Conservation (phyloP, 1,284 basidiomycete species). For the Anthracocystis panici-leucophaei region DNA sequence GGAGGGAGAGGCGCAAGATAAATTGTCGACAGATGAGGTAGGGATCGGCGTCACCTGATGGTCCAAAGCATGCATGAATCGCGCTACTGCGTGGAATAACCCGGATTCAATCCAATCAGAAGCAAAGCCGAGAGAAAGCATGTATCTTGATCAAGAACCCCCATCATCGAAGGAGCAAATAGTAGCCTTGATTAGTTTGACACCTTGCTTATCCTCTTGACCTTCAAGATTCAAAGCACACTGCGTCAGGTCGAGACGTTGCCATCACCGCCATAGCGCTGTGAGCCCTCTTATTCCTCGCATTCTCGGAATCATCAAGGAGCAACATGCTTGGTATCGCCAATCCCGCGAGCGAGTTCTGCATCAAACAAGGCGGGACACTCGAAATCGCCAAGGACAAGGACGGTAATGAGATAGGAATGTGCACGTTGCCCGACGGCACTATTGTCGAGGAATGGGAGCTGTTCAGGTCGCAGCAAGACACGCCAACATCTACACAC, state of each 20-base stretch:
- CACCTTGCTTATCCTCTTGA: background rate
- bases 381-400: constrained; percentile 21
- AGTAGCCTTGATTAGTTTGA: too few species aligned
- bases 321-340: background rate
- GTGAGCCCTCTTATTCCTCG: background rate
- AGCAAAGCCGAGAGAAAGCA: background rate
- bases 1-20: too few species aligned
- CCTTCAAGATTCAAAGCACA: background rate
- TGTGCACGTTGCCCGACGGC: constrained; percentile 22
- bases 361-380: constrained; percentile 19
- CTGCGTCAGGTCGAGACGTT: background rate
- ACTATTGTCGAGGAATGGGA: constrained; percentile 18
- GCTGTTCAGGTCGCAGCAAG: constrained; percentile 16
- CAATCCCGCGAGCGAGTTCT: constrained; percentile 14
- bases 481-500: background rate
- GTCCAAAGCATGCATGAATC: background rate
- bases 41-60: background rate
- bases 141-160: background rate
- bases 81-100: background rate
- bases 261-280: background rate
- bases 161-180: background rate
- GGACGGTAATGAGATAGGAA: constrained; percentile 16
- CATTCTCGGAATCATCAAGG: background rate
- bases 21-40: background rate
- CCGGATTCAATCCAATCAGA: background rate